Conservation (phyloP, 1,139 yeast genomes). For the Kodamaea alishanica region DNA sequence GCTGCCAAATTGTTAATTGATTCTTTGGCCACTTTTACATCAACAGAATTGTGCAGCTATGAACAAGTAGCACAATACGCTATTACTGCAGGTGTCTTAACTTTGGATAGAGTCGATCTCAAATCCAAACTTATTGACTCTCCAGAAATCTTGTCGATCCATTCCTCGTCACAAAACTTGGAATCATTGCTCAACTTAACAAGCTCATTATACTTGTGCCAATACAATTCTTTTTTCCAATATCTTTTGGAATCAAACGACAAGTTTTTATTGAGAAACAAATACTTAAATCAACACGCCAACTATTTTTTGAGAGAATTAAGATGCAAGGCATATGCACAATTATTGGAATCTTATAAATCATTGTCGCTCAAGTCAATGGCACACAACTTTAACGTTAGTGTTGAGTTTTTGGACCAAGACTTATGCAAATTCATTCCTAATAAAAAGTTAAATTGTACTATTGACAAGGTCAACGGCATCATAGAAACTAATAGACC, state of each 20-base stretch:
- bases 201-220: conserved; percentile 84
- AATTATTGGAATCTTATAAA: conserved; percentile 89
- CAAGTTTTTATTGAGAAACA: conserved; percentile 65
- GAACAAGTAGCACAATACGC: conserved; percentile 90
- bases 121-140: conserved; percentile 86
- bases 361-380: conserved; percentile 84
- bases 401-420: conserved; percentile 73
- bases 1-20: conserved; percentile 84
- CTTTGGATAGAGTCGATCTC: conserved; percentile 79
- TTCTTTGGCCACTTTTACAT: conserved; percentile 91
- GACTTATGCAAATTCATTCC: conserved; percentile 92
- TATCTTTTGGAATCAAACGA: conserved; percentile 77
- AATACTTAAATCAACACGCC: conserved; percentile 76
- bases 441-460: conserved; percentile 88
- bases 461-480: conserved; percentile 93
- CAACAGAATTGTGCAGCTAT: conserved; percentile 87
- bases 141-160: conserved; percentile 84
- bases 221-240: conserved; percentile 77
- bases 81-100: conserved; percentile 76
- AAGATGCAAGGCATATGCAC: conserved; percentile 94
- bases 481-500: conserved; percentile 95
- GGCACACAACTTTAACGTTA: conserved; percentile 91
- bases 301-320: conserved; percentile 84
- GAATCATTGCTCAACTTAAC: conserved; percentile 83
- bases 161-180: conserved; percentile 59